Evolutionary conservation across 2,329 filamentous ascomycete genomes (phyloP).

Genomic region (Phialophora tarda): DNA sequence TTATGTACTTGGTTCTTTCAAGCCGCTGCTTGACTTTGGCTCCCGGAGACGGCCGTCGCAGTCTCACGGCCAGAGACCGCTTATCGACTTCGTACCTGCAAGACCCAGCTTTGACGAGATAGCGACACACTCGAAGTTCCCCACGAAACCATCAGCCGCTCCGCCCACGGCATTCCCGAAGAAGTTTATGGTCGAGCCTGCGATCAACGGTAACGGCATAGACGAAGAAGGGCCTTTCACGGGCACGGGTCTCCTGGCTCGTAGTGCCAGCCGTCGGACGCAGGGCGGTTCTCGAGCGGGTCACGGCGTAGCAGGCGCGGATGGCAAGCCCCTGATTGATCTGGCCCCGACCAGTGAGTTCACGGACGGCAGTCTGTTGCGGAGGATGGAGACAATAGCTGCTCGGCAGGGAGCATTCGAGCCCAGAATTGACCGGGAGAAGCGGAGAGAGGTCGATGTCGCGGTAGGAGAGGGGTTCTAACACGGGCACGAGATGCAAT

Average conservation of each 20-base stretch:
- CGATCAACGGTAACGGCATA: conserved; percentile 1
- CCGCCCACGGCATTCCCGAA: conserved; percentile 28
- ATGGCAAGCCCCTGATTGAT: conserved; percentile 51
- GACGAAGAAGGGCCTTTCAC: conserved; percentile 32
- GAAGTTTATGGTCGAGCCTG: conserved; percentile 19
- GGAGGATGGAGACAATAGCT: conserved; percentile 42
- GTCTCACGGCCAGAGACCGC: conserved; percentile 21
- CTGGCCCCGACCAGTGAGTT: conserved; percentile 50
- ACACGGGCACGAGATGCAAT: neutral
- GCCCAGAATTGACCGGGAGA: conserved; percentile 35
- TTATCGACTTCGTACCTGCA: conserved; percentile 27
- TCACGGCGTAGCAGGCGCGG: conserved; percentile 24
- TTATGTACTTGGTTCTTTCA: conserved; percentile 69
- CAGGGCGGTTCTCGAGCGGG: conserved; percentile 29
- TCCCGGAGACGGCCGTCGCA: conserved; percentile 23
- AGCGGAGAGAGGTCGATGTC: conserved; percentile 31
- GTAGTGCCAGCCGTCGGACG: conserved; percentile 32
- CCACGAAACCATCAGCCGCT: conserved; percentile 2
- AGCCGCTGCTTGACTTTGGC: conserved; percentile 69
- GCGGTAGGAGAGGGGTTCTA: conserved; percentile 13
- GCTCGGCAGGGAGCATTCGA: conserved; percentile 20
- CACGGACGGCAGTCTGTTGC: conserved; percentile 53
- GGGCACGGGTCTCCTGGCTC: conserved; percentile 36
- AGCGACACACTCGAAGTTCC: conserved; percentile 9
- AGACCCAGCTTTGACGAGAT: conserved; percentile 21